Evolutionary conservation across 192 early-diverging fungal species (phyloP).

Genomic region (Mycoemilia scoparia): DNA sequence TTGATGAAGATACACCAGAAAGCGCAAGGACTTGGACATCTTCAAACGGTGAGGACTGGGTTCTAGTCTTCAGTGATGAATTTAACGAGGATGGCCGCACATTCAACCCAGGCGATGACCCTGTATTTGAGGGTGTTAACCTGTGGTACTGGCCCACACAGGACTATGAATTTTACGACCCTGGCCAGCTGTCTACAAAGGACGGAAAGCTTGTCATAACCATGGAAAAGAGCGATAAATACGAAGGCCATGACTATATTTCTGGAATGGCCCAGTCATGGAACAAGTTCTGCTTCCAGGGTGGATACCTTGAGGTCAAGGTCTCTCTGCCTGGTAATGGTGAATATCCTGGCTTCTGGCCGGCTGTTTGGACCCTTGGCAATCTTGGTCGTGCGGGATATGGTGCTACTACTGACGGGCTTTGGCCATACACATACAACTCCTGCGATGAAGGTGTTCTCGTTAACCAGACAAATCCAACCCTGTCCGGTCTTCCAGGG

Average conservation of each 20-base stretch:
- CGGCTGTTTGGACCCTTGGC: constrained; percentile 36
- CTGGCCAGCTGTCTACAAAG: constrained; percentile 25
- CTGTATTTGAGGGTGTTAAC: constrained; percentile 34
- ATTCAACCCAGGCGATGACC: constrained; percentile 33
- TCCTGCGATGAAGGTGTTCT: constrained; percentile 32
- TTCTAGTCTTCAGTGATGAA: constrained; percentile 40
- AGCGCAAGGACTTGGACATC: constrained; percentile 16
- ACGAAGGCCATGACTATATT: constrained; percentile 27
- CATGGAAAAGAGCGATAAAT: constrained; percentile 20
- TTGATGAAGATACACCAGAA: constrained; percentile 26
- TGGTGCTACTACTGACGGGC: constrained; percentile 34
- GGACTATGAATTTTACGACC: constrained; percentile 34
- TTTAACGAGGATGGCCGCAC: constrained; percentile 33
- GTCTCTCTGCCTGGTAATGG: constrained; percentile 34
- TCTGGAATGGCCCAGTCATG: constrained; percentile 42
- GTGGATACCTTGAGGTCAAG: constrained; percentile 36
- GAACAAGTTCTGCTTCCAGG: constrained; percentile 47
- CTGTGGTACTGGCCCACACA: constrained; percentile 35
- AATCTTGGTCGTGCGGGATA: constrained; percentile 39
- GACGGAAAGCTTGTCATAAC: constrained; percentile 32
- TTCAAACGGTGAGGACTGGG: constrained; percentile 22
- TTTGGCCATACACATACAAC: constrained; percentile 36
- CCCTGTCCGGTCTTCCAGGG: constrained; percentile 31
- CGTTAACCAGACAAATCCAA: constrained; percentile 34
- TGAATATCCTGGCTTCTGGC: constrained; percentile 30